These are phyloP conservation scores for Lagenaria siceraria DNA, from an alignment of 306 rosid species.

Conservation along the genomic window DNA sequence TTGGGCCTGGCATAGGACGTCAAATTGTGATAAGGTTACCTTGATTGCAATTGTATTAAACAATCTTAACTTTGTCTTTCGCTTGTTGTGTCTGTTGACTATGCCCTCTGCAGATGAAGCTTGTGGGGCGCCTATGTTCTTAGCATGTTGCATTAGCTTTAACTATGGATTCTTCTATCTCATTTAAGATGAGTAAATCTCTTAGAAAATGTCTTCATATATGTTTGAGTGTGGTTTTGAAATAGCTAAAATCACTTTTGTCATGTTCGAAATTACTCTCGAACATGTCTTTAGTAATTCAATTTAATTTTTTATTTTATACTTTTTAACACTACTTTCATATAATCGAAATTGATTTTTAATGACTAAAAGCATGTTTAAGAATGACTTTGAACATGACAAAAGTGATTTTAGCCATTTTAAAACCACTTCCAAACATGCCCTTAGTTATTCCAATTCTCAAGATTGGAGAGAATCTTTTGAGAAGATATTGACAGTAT, in stretches of 20 bases:
- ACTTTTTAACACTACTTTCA: too few relatives aligned
- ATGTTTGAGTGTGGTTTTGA: too few relatives aligned
- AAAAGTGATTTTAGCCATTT: too few relatives aligned
- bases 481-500: neutral
- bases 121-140: neutral
- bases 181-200: neutral
- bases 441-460: neutral
- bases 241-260: too few relatives aligned
- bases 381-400: too few relatives aligned
- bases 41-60: neutral
- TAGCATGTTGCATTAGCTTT: neutral
- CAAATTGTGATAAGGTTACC: neutral
- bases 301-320: too few relatives aligned
- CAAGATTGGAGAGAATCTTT: neutral
- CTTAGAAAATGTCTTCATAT: neutral
- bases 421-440: too few relatives aligned
- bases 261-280: too few relatives aligned
- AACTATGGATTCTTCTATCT: neutral
- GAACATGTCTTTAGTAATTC: too few relatives aligned
- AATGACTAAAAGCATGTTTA: too few relatives aligned
- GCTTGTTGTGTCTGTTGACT: neutral
- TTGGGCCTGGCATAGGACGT: neutral
- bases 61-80: neutral
- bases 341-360: too few relatives aligned
- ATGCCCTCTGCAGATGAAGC: neutral